Evolutionary conservation across 208 protist species (phyloP).

Genomic region (Vickermania spadyakhi): DNA sequence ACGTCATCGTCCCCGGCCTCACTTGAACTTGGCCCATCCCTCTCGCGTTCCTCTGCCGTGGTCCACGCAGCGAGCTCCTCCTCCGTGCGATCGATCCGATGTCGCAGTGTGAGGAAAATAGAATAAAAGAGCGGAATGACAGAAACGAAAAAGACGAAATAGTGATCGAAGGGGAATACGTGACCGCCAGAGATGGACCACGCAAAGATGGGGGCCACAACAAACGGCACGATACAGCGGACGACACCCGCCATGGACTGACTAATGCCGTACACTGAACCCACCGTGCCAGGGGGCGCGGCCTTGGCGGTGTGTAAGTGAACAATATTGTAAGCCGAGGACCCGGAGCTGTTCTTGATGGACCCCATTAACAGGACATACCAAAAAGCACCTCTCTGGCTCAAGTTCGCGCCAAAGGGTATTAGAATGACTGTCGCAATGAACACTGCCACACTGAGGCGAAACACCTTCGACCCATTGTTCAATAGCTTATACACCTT

Average conservation of each 20-base stretch:
- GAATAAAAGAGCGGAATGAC: conserved; percentile 12
- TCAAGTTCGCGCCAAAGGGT: conserved; percentile 11
- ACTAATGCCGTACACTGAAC: conserved; percentile 38
- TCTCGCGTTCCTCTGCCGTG: background rate
- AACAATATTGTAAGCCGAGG: conserved; percentile 34
- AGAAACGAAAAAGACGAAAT: conserved; percentile 35
- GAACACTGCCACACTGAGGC: conserved; percentile 7
- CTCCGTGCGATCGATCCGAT: conserved; percentile 9
- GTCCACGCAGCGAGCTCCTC: background rate
- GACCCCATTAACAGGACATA: conserved; percentile 30
- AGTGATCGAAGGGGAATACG: conserved; percentile 50
- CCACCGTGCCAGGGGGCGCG: conserved; percentile 28
- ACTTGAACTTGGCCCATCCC: background rate
- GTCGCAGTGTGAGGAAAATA: conserved; percentile 8
- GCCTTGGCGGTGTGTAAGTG: conserved; percentile 31
- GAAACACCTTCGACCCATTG: conserved; percentile 23
- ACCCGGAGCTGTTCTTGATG: conserved; percentile 18
- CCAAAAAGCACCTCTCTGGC: conserved; percentile 6
- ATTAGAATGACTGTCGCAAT: conserved; percentile 10
- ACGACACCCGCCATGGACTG: conserved; percentile 29
- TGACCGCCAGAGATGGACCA: conserved; percentile 27
- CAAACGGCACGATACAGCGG: conserved; percentile 45
- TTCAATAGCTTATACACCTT: conserved; percentile 13
- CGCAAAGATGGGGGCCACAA: conserved; percentile 33
- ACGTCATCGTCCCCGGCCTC: background rate